Base-by-base conservation (phyloP, 2,329 filamentous ascomycete species). In the Claviceps fusiformis region DNA sequence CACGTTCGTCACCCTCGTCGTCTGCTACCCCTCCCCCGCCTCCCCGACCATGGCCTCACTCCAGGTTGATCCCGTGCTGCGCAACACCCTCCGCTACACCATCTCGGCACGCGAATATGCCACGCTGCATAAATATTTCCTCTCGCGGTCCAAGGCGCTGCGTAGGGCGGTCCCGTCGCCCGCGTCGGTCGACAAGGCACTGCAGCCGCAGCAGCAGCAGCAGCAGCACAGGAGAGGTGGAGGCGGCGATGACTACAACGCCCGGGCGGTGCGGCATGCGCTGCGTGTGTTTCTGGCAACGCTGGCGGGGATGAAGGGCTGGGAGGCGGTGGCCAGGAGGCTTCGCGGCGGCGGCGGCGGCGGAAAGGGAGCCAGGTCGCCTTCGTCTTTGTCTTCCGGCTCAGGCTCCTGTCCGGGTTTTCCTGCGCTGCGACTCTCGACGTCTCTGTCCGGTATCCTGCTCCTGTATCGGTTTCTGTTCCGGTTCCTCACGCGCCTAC, bases 381-480 rank as follows among this genome's bases (percentile, higher is more conserved):
- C 35, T 37, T 37, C 35, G 35, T 24, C 24, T 24, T 24, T 24
- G 24, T 24, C 24, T 24, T 24, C 24, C 24, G 35, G 35, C 35
- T 37, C 35, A 10, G 35, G 35, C 35, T 89, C 85, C 6, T 10
- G 35, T 10, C 3, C 35, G 35, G 35, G 8, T 3, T 89, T 85
- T 0, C 76, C 84, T 0, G 86, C 87, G 29, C 74, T 93, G 52
- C 81, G 90, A 55, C 76, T 95, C 10, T 92, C 90, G 0, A 75
- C 91, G 9, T 93, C 89, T 0, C 77, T 96, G 15, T 91, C 90
- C 17, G 80, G 87, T 3, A 89, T 96, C 59, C 78, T 97, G 24
- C 81, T 97, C 47, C 81, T 95, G 58, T 93, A 98, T 68, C 83
- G 93, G 35, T 76, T 95, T 1, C 82, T 97, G 31, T 89, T 92